Conservation (phyloP, 768 basidiomycete species). For the Cubamyces lactineus region DNA sequence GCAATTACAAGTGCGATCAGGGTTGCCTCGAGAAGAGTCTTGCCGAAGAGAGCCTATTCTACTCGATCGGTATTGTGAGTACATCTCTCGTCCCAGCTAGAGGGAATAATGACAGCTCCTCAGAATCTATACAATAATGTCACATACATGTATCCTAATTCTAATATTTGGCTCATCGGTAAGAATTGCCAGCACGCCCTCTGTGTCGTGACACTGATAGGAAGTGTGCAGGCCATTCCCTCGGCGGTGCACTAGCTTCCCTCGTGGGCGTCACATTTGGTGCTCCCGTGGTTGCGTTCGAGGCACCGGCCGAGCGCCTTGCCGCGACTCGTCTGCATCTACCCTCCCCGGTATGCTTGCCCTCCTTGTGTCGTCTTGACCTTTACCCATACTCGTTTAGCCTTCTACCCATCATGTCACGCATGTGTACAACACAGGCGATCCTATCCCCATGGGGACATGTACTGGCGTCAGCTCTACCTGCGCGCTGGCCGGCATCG, state of each 20-base stretch:
- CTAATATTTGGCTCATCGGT: slow-evolving; percentile 89
- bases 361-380: not conserved
- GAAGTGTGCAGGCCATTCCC: slow-evolving; percentile 55
- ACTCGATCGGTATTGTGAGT: slow-evolving; percentile 81
- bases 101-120: not conserved
- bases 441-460: slow-evolving; percentile 87
- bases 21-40: slow-evolving; percentile 80
- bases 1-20: slow-evolving; percentile 76
- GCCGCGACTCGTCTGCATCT: slow-evolving; percentile 69
- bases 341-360: slow-evolving; percentile 69
- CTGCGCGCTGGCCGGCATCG: slow-evolving; percentile 86
- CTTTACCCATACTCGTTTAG: slow-evolving; percentile 36
- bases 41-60: slow-evolving; percentile 83
- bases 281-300: slow-evolving; percentile 88
- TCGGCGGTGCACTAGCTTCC: slow-evolving; percentile 86
- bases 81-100: not conserved
- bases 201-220: not conserved
- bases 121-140: slow-evolving; percentile 94
- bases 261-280: slow-evolving; percentile 91
- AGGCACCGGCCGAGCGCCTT: slow-evolving; percentile 70
- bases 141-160: slow-evolving; percentile 84
- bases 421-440: slow-evolving; percentile 91
- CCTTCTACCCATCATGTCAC: slow-evolving; percentile 77
- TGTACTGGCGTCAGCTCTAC: slow-evolving; percentile 77
- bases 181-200: slow-evolving; percentile 11